Evolutionary conservation across 208 protist species (phyloP).

Genomic region (Acanthamoeba rhysodes): DNA sequence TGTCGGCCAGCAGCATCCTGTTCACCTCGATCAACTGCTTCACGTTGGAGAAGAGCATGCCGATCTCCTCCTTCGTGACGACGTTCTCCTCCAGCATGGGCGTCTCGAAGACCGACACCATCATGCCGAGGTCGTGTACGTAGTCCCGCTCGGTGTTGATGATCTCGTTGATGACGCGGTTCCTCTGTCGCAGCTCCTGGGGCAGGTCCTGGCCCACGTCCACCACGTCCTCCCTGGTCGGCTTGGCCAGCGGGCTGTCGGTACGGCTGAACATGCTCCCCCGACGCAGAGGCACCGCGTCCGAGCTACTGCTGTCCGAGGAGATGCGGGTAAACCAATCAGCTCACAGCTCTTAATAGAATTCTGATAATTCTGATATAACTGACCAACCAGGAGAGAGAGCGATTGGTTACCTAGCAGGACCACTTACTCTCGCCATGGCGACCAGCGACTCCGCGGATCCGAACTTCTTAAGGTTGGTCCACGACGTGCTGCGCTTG

Average conservation of each 20-base stretch:
- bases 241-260: background rate
- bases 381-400: no score
- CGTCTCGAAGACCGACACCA: background rate
- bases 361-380: background rate
- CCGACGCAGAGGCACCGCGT: background rate
- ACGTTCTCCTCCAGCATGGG: background rate
- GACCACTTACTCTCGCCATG: background rate
- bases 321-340: background rate
- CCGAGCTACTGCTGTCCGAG: background rate
- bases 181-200: background rate
- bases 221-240: background rate
- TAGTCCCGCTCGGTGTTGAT: constrained; percentile 74
- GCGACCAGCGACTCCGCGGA: background rate
- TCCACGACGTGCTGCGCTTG: background rate
- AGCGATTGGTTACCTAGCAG: background rate
- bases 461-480: background rate
- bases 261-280: background rate
- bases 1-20: constrained; percentile 27
- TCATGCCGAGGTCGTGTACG: constrained; percentile 50
- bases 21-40: constrained; percentile 58
- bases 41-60: constrained; percentile 72
- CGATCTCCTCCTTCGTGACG: constrained; percentile 18
- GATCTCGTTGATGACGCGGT: constrained; percentile 73
- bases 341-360: background rate
- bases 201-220: background rate